Base-by-base conservation (phyloP, 139 green algal species). In the Spirogloea muscicola region DNA sequence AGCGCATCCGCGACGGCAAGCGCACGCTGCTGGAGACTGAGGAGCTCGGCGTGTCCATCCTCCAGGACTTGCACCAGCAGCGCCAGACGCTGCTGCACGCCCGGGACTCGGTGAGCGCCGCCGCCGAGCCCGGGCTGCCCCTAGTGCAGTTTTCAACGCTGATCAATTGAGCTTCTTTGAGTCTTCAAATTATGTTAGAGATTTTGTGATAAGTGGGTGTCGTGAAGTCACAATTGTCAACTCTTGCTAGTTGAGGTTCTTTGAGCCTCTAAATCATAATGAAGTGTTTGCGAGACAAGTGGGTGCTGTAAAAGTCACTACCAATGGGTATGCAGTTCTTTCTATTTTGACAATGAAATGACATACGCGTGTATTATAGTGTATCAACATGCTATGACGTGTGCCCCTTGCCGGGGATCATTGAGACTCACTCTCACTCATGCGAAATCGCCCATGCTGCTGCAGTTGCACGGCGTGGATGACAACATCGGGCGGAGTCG, bases 31-130 rank as follows among this genome's bases (percentile, higher is more conserved):
- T 79, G 16, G 66, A 80, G 58, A 80, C 80, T 46, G 88, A 98
- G 91, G 93, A 98, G 73, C 83, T 97, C 25, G 94, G 94, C 10
- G 88, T 91, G 1, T 86, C 52, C 73, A 96, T 98, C 57, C 79
- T 98, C 48, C 68, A 86, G 38, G 89, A 98, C 85, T 83, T 98
- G 39, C 87, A 95, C 41, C 71, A 86, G 29, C 94, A 98, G 76
- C 85, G 94, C 2, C 85, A 98, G 83, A 96, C 91, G 2, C 96
- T 98, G 74, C 37, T 87, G 29, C 84, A 90, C 68, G 85, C 91
- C n/a, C 87, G 88, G 37, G 86, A 94, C 80, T 92, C 89, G 39
- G 72, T 77, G 55, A 73, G 67, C 27, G 13, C 10, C n/a, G n/a
- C n/a, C n/a, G n/a, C n/a, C n/a, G n/a, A n/a, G n/a, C n/a, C n/a